Evolutionary conservation across 345 rosid species (phyloP), one percentile per base, ranked within the genome.

Genomic region (Luvunga scandens): DNA sequence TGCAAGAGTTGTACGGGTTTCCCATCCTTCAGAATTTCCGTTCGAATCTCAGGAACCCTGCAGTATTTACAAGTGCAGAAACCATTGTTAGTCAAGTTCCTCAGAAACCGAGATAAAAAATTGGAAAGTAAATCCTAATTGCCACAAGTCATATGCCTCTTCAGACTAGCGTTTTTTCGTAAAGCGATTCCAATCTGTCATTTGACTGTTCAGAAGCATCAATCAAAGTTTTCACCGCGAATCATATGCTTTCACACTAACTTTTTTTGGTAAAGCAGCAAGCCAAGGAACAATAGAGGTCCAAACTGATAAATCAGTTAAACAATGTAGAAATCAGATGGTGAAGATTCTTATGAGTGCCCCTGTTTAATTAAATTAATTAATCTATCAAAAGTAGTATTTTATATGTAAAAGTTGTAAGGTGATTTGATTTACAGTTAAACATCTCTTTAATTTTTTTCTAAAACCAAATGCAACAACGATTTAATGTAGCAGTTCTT

Each of bases 1-100:
- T 77, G 83, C 21, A 42, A 39, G 4, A 85, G 79, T 67, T 82
- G 68, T 27, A 85, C 64, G 6, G 85, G 81, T 69, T 73, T 82
- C 34, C 81, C 81, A 74, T 77, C 84, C 84, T 71, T 75, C 66
- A 78, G 65, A 59, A 85, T 82, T 5, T 85, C 83, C 14, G 82
- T 83, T 69, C 87, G 69, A 71, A 85, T 85, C 81, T 82, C 85
- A 12, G 80, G 87, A n/a, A 55, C 85, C 85, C 83, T 79, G 72
- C 5, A 64, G 69, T 10, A 64, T 63, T 81, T 39, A 68, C 24
- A 70, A 21, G 38, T 45, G 25, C 7, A 25, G 36, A 39, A 27
- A 36, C 60, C 38, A 73, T 25, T 60, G 34, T 60, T 16, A 61
- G 42, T 30, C 25, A 48, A 69, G 57, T 42, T 45, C 56, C 30